Evolutionary conservation across 495 filamentous ascomycete genomes (phyloP).

Genomic region (Xylaria intraflava): DNA sequence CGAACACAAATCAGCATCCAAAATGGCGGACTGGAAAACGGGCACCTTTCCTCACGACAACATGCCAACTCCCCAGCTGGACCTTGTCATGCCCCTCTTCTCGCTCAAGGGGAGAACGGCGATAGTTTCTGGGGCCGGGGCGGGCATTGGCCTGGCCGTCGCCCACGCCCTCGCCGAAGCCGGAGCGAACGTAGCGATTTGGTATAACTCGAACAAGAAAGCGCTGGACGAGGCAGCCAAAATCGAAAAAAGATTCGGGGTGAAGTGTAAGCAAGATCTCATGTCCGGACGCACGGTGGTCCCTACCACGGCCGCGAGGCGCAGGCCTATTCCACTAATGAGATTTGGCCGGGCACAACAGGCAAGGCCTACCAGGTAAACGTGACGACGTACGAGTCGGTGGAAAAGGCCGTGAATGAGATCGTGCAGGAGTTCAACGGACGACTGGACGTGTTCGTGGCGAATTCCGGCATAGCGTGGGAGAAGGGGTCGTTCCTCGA

Average conservation of each 20-base stretch:
- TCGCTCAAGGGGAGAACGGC: conserved; percentile 78
- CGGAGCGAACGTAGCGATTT: conserved; percentile 81
- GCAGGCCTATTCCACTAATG: background rate
- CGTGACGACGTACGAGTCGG: conserved; percentile 52
- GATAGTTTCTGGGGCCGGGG: conserved; percentile 73
- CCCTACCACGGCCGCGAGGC: background rate
- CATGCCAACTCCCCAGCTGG: conserved; percentile 52
- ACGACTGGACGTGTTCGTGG: conserved; percentile 72
- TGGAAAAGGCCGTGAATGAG: conserved; percentile 50
- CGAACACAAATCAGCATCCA: conserved; percentile 6
- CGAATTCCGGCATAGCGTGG: conserved; percentile 75
- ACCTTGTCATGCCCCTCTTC: conserved; percentile 69
- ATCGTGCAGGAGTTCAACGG: conserved; percentile 64
- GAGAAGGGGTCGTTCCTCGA: conserved; percentile 62
- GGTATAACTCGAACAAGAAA: conserved; percentile 75
- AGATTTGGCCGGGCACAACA: conserved; percentile 27
- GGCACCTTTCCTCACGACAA: conserved; percentile 55
- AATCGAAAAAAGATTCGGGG: conserved; percentile 69
- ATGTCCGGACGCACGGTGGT: background rate
- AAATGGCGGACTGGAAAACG: conserved; percentile 43
- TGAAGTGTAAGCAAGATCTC: conserved; percentile 54
- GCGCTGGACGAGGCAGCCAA: conserved; percentile 62
- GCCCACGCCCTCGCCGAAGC: conserved; percentile 73
- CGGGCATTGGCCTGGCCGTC: conserved; percentile 73
- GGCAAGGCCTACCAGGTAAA: conserved; percentile 73